Evolutionary conservation across 805 yeast species (phyloP), one percentile per base, ranked within the genome.

Genomic region (Ogataea kodamae): DNA sequence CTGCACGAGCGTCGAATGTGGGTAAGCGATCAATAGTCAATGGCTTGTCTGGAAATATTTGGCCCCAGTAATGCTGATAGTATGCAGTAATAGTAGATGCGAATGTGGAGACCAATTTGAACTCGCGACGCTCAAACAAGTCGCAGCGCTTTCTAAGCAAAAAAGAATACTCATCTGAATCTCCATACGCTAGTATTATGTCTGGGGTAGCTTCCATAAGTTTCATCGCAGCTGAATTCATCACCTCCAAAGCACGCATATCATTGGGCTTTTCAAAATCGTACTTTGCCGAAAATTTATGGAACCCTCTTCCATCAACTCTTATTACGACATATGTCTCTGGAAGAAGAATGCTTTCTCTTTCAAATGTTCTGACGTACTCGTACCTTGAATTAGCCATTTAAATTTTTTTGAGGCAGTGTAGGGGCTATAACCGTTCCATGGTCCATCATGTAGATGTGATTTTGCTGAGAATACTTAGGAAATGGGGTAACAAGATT

Each of bases 281-380:
- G 57, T 92, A 92, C 37, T 64, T 61, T 22, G 70, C 70, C 2
- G 95, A 78, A 48, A 92, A 81, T 48, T 77, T 80, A 61, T 92
- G 98, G 56, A 92, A 92, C 15, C 96, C 95, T 44, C 92, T 74
- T 1, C 98, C 98, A 52, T 92, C 98, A 0, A 92, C 77, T 25
- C 98, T 68, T 3, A 92, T 74, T 7, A 92, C 81, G 6, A 92
- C 78, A 58, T 79, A 80, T 0, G 94, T 77, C 38, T 86, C 81
- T 2, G 89, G 96, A 1, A 92, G 68, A 4, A 92, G 67, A 18
- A 62, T 61, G 45, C 76, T 76, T 37, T 84, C 90, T 19, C 74
- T 64, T 57, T 92, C 98, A 58, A 86, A 92, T 35, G 63, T 61
- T 48, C 76, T 79, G 26, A 89, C 97, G 55, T 90, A 92, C 55